Percentiles rank a stretch among this genome's conserved stretches.
phyloP scores from a whole-genome alignment of 2,329 filamentous ascomycete genomes.

The Exserohilum turcica region DNA sequence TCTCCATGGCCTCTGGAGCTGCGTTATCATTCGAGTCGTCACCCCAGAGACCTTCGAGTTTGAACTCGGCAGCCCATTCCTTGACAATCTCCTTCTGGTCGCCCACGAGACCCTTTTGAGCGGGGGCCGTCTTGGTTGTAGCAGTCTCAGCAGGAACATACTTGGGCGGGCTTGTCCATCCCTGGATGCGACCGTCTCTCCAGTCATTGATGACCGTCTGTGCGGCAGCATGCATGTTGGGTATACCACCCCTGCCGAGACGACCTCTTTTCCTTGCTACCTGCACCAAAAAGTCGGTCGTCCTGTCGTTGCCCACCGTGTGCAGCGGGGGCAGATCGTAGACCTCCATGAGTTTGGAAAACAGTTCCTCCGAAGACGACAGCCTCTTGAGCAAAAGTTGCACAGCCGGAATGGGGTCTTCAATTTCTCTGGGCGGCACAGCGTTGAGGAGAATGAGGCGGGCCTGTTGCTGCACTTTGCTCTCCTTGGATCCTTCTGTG shows the following conservation, averaged over 20 bases:
- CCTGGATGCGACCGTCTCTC: constrained; percentile 92
- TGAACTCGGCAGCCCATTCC: constrained; percentile 93
- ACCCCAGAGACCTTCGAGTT: constrained; percentile 90
- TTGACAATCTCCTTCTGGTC: constrained; percentile 85
- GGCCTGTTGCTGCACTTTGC: constrained; percentile 73
- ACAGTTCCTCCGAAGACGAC: constrained; percentile 71
- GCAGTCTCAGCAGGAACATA: constrained; percentile 60
- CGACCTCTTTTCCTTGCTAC: constrained; percentile 92
- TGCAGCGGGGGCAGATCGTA: constrained; percentile 86
- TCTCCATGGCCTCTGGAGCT: constrained; percentile 46
- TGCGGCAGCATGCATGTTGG: constrained; percentile 84
- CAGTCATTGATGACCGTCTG: constrained; percentile 96
- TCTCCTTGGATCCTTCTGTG: constrained; percentile 52
- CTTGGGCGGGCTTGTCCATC: constrained; percentile 81
- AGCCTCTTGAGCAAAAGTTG: constrained; percentile 81
- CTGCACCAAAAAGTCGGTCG: constrained; percentile 90
- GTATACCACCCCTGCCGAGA: constrained; percentile 85
- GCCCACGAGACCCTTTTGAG: constrained; percentile 49
- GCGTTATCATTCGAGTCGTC: constrained; percentile 56
- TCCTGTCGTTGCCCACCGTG: constrained; percentile 70
- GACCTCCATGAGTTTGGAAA: constrained; percentile 78
- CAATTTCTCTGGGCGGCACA: constrained; percentile 90
- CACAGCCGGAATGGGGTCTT: constrained; percentile 88
- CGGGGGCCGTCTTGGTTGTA: constrained; percentile 47
- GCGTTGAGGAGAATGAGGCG: constrained; percentile 88